phyloP scores from a whole-genome alignment of 2,329 filamentous ascomycete genomes.

The Fusarium buxicola region DNA sequence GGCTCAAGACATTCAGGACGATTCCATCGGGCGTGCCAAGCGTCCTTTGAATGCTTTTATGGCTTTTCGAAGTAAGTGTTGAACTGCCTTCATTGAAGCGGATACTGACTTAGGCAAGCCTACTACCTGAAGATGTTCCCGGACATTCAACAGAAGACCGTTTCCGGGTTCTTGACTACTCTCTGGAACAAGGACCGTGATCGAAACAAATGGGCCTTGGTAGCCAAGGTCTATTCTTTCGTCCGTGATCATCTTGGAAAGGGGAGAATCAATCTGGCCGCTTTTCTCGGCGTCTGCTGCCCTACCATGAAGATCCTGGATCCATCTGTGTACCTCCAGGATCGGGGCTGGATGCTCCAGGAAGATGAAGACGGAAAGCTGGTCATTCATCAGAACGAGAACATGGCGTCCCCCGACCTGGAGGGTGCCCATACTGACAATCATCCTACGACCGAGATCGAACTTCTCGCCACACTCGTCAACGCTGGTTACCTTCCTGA shows the following conservation, averaged over 20 bases:
- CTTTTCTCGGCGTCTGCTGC: conserved; percentile 59
- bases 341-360: conserved; percentile 59
- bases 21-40: conserved; percentile 33
- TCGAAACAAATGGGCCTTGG: conserved; percentile 63
- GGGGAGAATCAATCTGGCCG: conserved; percentile 57
- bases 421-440: conserved; percentile 3
- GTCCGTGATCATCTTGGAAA: conserved; percentile 63
- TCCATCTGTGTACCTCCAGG: conserved; percentile 58
- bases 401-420: conserved; percentile 1
- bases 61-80: conserved; percentile 48
- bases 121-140: conserved; percentile 61
- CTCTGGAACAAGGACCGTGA: conserved; percentile 64
- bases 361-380: conserved; percentile 44
- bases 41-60: conserved; percentile 50
- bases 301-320: conserved; percentile 60
- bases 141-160: conserved; percentile 61
- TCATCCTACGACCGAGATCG: conserved; percentile 46
- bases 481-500: conserved; percentile 44
- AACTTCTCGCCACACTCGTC: conserved; percentile 43
- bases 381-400: conserved; percentile 27
- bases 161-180: conserved; percentile 60
- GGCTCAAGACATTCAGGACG: not conserved
- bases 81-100: not conserved
- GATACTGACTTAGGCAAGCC: conserved; percentile 47
- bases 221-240: conserved; percentile 67